phyloP scores from a whole-genome alignment of 257 asterid genomes.

The Solanum pennellii region DNA sequence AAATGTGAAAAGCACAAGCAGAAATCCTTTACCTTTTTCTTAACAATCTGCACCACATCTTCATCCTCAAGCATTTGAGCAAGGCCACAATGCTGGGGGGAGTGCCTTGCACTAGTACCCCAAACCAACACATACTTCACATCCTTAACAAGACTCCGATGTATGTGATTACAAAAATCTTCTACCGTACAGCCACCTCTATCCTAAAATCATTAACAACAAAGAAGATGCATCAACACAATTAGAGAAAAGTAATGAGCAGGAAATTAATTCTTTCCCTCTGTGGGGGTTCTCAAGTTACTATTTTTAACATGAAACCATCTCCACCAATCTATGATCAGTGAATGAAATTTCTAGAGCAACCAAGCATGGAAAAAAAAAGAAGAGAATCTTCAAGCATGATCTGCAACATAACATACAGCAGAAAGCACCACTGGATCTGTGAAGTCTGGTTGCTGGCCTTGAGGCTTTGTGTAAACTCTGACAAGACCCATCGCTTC shows the following conservation, averaged over 20 bases:
- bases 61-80: constrained; percentile 78
- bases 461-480: constrained; percentile 95
- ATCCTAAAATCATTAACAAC: constrained; percentile 46
- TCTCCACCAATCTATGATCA: neutral
- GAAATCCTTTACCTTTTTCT: constrained; percentile 67
- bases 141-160: constrained; percentile 88
- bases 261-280: neutral
- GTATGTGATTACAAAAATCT: constrained; percentile 95
- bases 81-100: constrained; percentile 95
- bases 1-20: neutral
- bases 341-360: neutral
- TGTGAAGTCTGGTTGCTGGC: constrained; percentile 96
- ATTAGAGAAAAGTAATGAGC: neutral
- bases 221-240: neutral
- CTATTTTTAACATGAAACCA: neutral
- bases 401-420: constrained; percentile 28
- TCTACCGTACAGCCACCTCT: constrained; percentile 95
- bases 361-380: neutral
- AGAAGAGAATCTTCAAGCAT: neutral
- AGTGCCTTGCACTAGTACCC: constrained; percentile 96
- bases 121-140: constrained; percentile 92
- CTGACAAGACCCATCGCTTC: constrained; percentile 90
- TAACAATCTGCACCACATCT: constrained; percentile 95
- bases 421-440: constrained; percentile 96
- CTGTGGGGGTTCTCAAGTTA: neutral